Percentiles rank a stretch among this genome's conserved stretches.
Conservation (phyloP, 169 alveolate species). For the Cyclospora cayetanensis region DNA sequence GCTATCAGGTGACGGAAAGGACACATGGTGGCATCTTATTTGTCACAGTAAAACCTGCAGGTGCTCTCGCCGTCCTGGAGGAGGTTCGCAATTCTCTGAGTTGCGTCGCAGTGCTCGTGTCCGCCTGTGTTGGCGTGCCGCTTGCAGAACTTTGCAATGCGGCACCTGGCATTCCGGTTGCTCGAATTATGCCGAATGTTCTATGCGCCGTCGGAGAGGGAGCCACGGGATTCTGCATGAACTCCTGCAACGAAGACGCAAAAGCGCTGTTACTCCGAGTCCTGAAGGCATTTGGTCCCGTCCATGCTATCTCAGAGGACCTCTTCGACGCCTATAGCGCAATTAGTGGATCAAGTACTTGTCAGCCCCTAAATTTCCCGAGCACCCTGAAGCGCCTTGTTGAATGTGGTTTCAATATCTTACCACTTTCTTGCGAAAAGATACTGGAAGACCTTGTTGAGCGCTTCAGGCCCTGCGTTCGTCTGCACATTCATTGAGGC, state of each 20-base stretch:
- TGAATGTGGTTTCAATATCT: background rate
- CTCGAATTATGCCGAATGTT: conserved; percentile 42
- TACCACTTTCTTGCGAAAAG: background rate
- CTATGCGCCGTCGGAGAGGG: conserved; percentile 43
- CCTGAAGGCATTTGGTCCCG: conserved; percentile 38
- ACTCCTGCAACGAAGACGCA: background rate
- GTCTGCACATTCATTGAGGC: conserved; percentile 78
- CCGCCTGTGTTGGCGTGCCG: conserved; percentile 30
- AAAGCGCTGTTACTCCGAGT: conserved; percentile 5
- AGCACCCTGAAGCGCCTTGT: background rate
- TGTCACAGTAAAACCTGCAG: conserved; percentile 29
- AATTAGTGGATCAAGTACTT: conserved; percentile 62
- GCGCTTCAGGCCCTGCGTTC: conserved; percentile 80
- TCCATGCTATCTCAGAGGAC: conserved; percentile 33
- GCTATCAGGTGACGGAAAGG: background rate
- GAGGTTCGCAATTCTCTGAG: background rate
- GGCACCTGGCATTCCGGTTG: background rate
- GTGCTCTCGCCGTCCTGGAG: background rate
- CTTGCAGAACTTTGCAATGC: background rate
- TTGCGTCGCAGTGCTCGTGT: background rate
- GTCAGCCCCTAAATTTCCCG: background rate
- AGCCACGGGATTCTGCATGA: background rate
- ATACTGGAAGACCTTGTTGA: conserved; percentile 65
- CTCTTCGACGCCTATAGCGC: conserved; percentile 61
- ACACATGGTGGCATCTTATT: background rate